Percentiles rank a stretch among this genome's conserved stretches.
phyloP scores from a whole-genome alignment of 2,329 filamentous ascomycete species.

The Cladosporium cucumerinum region DNA sequence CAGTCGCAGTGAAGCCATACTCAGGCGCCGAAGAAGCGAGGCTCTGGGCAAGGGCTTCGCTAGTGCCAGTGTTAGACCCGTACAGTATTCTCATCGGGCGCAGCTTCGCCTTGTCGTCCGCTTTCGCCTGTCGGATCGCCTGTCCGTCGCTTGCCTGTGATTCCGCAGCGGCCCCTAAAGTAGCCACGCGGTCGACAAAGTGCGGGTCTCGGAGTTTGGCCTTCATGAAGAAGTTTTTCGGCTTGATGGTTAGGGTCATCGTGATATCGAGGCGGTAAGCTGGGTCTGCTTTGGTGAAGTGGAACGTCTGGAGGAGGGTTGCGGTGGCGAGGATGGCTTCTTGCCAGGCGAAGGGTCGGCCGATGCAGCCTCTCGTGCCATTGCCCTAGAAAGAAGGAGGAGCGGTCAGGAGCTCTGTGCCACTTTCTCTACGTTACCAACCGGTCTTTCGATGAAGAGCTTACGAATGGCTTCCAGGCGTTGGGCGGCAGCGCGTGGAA shows the following conservation, averaged over 20 bases:
- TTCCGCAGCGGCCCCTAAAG: not conserved
- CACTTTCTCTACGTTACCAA: no score
- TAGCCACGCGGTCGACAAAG: not conserved
- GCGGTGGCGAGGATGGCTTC: constrained; percentile 47
- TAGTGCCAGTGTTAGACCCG: constrained; percentile 42
- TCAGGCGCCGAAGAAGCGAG: constrained; percentile 35
- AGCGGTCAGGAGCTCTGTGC: not conserved
- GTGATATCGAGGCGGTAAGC: constrained; percentile 42
- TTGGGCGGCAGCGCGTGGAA: constrained; percentile 40
- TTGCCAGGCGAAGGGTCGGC: constrained; percentile 53
- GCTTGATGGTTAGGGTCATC: constrained; percentile 45
- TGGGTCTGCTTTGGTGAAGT: constrained; percentile 42
- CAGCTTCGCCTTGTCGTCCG: constrained; percentile 18
- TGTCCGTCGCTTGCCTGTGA: not conserved
- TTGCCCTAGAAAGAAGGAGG: constrained; percentile 37
- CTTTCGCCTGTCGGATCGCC: not conserved
- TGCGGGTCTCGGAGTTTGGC: constrained; percentile 30
- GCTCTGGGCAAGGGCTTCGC: constrained; percentile 39
- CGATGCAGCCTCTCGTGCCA: constrained; percentile 52
- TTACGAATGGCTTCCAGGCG: constrained; percentile 39
- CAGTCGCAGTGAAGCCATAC: constrained; percentile 36
- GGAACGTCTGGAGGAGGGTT: constrained; percentile 44
- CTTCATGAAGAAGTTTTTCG: constrained; percentile 40
- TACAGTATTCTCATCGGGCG: constrained; percentile 37
- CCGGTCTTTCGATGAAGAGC: not conserved